Evolutionary conservation across 352 stramenopile species (phyloP).

Genomic region (Globisporangium rhizosaccharum): DNA sequence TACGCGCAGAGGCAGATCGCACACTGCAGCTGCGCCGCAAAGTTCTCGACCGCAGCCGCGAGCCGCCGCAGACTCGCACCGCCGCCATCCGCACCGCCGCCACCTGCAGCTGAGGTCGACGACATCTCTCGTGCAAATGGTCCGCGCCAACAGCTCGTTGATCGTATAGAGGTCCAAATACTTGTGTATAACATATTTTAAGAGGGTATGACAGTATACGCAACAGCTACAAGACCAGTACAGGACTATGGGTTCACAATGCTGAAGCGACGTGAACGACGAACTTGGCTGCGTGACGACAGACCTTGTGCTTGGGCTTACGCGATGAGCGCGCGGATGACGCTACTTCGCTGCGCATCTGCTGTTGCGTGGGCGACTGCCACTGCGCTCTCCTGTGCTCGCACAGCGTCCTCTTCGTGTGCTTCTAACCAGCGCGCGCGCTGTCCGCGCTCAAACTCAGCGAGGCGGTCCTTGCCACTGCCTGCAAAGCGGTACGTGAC

Average conservation of each 20-base stretch:
- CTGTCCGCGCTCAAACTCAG: slow-evolving; percentile 31
- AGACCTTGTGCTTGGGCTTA: slow-evolving; percentile 4
- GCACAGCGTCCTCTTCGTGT: slow-evolving; percentile 33
- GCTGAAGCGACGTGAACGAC: no score
- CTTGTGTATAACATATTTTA: background rate
- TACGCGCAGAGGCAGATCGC: slow-evolving; percentile 82
- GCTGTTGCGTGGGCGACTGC: slow-evolving; percentile 11
- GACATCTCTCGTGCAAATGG: background rate
- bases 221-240: background rate
- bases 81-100: background rate
- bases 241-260: no score
- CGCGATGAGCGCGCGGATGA: slow-evolving; percentile 11
- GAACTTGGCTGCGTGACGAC: no score
- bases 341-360: slow-evolving; percentile 2
- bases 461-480: slow-evolving; percentile 25
- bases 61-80: slow-evolving; percentile 40
- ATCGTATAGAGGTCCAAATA: no score
- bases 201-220: background rate
- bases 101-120: background rate
- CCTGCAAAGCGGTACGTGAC: slow-evolving; percentile 34
- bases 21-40: slow-evolving; percentile 73
- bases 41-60: slow-evolving; percentile 49
- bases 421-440: slow-evolving; percentile 42
- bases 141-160: background rate
- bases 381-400: background rate